phyloP scores from a whole-genome alignment of 768 basidiomycete genomes.

The Tubosaeta sp. region DNA sequence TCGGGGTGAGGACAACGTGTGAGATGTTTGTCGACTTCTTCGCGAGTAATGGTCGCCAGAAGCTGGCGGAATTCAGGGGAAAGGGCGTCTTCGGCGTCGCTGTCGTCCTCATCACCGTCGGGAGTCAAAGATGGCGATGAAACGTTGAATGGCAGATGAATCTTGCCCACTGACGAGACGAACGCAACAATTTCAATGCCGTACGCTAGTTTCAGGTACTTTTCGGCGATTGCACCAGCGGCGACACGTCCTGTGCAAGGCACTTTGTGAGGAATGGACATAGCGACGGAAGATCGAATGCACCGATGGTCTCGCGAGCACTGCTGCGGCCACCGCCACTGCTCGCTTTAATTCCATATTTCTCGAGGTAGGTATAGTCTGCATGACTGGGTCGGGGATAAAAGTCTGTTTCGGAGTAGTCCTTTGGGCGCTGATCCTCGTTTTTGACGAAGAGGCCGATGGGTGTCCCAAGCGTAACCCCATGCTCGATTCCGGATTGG shows the following conservation, averaged over 20 bases:
- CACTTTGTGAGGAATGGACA: constrained; percentile 2
- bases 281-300: constrained; percentile 8
- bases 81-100: constrained; percentile 67
- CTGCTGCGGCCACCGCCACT: constrained; percentile 93
- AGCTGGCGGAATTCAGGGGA: constrained; percentile 81
- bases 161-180: constrained; percentile 93
- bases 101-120: constrained; percentile 53
- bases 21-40: constrained; percentile 79
- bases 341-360: constrained; percentile 96
- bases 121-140: constrained; percentile 37
- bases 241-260: constrained; percentile 77
- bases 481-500: constrained; percentile 92
- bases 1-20: constrained; percentile 90
- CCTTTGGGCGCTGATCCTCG: constrained; percentile 97
- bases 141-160: constrained; percentile 63
- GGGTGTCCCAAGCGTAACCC: constrained; percentile 94
- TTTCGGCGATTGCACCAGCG: constrained; percentile 97
- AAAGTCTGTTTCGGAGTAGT: constrained; percentile 96
- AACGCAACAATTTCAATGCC: constrained; percentile 97
- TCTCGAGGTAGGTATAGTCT: constrained; percentile 96
- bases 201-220: constrained; percentile 80
- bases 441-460: constrained; percentile 96
- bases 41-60: constrained; percentile 75
- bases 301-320: constrained; percentile 95
- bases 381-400: constrained; percentile 98